Base-by-base conservation (phyloP, 2,329 filamentous ascomycete genomes). In the Aureobasidium pullulans region DNA sequence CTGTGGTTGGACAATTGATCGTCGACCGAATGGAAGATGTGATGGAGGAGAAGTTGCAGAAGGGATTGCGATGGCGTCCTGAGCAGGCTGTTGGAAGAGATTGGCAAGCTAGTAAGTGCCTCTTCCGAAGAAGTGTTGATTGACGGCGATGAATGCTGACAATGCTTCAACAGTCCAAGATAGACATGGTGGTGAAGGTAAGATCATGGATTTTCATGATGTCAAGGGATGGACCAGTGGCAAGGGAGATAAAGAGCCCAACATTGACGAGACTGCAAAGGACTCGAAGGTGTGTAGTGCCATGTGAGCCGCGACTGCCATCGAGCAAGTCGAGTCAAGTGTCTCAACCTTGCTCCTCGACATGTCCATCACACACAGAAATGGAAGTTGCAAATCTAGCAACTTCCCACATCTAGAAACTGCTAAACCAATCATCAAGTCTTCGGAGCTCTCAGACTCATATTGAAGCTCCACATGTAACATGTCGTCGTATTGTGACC, bases 31-130 rank as follows among this genome's bases (percentile, higher is more conserved):
- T 83, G 48, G 76, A 81, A 61, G 75, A 71, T 0, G 72, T 64
- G 1, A 40, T 81, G 40, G 76, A 80, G 42, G 66, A 65, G 7
- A 72, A 72, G 49, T 65, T 81, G 61, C 71, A 71, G 59, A 66
- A 71, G 13, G 72, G 74, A 10, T 76, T 80, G 62, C 69, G 76
- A 52, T 83, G 81, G 80, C 69, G 80, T 53, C 79, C 80, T 0
- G 79, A 82, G 65, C 79, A 72, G 1, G 78, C 78, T 7, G 67
- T 75, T 1, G 61, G 69, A 9, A 70, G 78, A 29, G 69, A 80
- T 63, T 80, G 75, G 77, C 73, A 72, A 63, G 72, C 76, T 68
- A 58, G 58, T 60, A 7, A 52, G 62, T 40, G 34, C 23, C 8
- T 31, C 8, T 48, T 47, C 23, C 2, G 31, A 10, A 29, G 10